Evolutionary conservation across 2,329 filamentous ascomycete species (phyloP), one percentile per base, ranked within the genome.

Genomic region (Ophiocordyceps camponoti-floridani): DNA sequence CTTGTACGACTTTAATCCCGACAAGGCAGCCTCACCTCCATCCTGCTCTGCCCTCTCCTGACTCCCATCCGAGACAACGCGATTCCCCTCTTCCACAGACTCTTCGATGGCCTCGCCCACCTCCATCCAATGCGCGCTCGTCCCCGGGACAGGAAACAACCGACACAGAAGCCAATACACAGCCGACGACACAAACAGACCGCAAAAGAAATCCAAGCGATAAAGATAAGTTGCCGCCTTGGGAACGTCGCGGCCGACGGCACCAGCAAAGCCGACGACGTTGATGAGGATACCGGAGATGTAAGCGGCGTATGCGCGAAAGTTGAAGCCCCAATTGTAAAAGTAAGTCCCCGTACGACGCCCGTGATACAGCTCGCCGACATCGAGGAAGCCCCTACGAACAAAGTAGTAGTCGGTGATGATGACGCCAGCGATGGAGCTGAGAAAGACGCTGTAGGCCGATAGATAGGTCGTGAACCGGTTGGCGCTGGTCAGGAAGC

Each of bases 381-480:
- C 68, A 51, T 87, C 76, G 2, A 91, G 68, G 58, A 87, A 94
- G 5, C 88, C 88, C 47, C 73, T 79, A 47, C 88, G 82, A 5
- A 94, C 84, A 46, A 82, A 49, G 62, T 93, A 95, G 67, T 95
- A 95, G 61, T 95, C 88, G 52, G 72, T 75, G 48, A 87, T 69
- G 65, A 94, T 91, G 50, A 94, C 85, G n/a, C 88, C 88, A 0
- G 85, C 87, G 49, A 95, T 93, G 40, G 83, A 86, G 47, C 83
- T 88, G n/a, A 95, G 72, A 64, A 95, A 95, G 46, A 95, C 86
- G 3, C 83, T 87, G 66, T 94, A 94, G 1, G 88, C 82, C 1
- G 84, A 91, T 1, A 95, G 76, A 57, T 94, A 94, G 4, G 84
- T 93, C 1, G 84, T 91, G 66, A 94, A 94, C 62, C 81, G 79